Percentiles rank a stretch among this genome's conserved stretches.
phyloP scores from a whole-genome alignment of 768 basidiomycete genomes.

The Boletus reticulatus region DNA sequence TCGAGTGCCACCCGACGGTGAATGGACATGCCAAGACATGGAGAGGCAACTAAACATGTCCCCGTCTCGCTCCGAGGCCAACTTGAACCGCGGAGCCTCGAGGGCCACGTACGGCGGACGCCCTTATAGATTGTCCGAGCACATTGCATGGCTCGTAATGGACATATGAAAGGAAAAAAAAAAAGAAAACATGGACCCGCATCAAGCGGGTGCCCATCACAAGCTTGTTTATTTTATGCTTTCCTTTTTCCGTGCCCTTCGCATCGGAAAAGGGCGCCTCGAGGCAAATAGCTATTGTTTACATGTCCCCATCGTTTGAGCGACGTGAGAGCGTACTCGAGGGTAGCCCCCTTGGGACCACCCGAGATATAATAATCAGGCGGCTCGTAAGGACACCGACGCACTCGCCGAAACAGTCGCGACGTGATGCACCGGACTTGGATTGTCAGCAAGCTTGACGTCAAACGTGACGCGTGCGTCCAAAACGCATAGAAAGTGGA shows the following conservation, averaged over 20 bases:
- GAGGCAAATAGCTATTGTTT: neutral
- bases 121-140: neutral
- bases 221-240: neutral
- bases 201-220: neutral
- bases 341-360: neutral
- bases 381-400: too few relatives aligned
- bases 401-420: too few relatives aligned
- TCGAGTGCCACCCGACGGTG: neutral
- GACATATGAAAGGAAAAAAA: slow-evolving; percentile 7
- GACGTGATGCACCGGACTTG: too few relatives aligned
- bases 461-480: too few relatives aligned
- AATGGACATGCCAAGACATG: too few relatives aligned
- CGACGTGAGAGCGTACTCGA: neutral
- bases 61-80: neutral
- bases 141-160: neutral
- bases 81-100: neutral
- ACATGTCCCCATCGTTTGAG: neutral
- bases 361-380: too few relatives aligned
- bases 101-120: neutral
- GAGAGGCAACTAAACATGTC: neutral
- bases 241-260: neutral
- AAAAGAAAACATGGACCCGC: neutral
- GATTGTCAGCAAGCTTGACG: too few relatives aligned
- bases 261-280: slow-evolving; percentile 2
- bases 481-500: too few relatives aligned